Evolutionary conservation across 345 rosid genomes (phyloP).

Genomic region (Nephelium lappaceum): DNA sequence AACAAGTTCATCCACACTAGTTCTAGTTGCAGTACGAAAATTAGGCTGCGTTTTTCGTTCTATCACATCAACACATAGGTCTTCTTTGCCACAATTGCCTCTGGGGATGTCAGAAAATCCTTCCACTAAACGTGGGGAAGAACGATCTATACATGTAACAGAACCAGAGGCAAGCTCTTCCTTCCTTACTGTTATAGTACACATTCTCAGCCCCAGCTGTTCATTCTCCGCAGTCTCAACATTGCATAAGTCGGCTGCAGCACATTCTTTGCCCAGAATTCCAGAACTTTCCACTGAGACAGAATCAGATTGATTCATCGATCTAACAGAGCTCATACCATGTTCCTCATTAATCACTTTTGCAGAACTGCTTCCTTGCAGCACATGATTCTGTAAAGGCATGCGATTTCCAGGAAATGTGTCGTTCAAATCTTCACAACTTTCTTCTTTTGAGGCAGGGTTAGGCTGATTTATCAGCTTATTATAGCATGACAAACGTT

Average conservation of each 20-base stretch:
- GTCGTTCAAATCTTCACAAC: slow-evolving; percentile 30
- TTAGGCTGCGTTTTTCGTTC: slow-evolving; percentile 8
- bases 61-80: slow-evolving; percentile 20
- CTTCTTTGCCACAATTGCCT: slow-evolving; percentile 27
- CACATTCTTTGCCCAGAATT: slow-evolving; percentile 19
- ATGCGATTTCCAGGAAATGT: slow-evolving; percentile 23
- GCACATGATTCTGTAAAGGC: slow-evolving; percentile 29
- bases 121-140: slow-evolving; percentile 22
- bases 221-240: slow-evolving; percentile 18
- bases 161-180: slow-evolving; percentile 34
- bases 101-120: slow-evolving; percentile 21
- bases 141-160: slow-evolving; percentile 25
- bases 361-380: slow-evolving; percentile 11
- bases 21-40: slow-evolving; percentile 1
- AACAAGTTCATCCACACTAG: slow-evolving; percentile 19
- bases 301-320: slow-evolving; percentile 10
- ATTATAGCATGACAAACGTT: slow-evolving; percentile 8
- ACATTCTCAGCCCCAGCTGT: slow-evolving; percentile 17
- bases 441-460: slow-evolving; percentile 22
- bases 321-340: slow-evolving; percentile 9
- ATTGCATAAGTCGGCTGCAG: slow-evolving; percentile 16
- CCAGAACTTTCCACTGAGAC: slow-evolving; percentile 25
- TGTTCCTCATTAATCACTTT: slow-evolving; percentile 13
- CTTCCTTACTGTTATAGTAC: slow-evolving; percentile 10
- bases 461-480: slow-evolving; percentile 13